Evolutionary conservation across 208 protist genomes (phyloP), one percentile per base, ranked within the genome.

Genomic region (Leishmania braziliensis): DNA sequence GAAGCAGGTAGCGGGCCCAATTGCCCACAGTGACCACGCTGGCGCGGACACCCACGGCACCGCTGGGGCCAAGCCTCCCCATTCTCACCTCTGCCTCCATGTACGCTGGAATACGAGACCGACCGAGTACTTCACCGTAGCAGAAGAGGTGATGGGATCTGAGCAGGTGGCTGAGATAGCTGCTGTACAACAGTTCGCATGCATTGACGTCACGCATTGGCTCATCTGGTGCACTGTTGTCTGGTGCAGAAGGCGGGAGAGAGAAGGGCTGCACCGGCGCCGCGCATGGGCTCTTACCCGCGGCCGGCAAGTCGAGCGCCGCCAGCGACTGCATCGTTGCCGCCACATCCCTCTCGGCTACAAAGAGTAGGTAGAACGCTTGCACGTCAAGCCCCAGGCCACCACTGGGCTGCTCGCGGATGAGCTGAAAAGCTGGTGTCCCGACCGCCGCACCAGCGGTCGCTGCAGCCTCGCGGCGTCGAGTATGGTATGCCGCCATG

Each of bases 401-500:
- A 36, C 72, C 68, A 16, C 66, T 29, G 12, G 70, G 76, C 62
- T 68, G 36, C 70, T 81, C 79, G 12, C 39, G 70, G 3, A 87
- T 3, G 20, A 83, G 68, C 43, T 80, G 75, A n/a, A 81, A 81
- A 4, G 33, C 12, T 3, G 66, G 18, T 3, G 33, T 43, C 12
- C 43, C 65, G 9, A 46, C 10, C 3, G 69, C 72, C 43, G 74
- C 33, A 14, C 1, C 46, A 26, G 33, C 73, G 39, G n/a, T 18
- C n/a, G 39, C 53, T 56, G 60, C 16, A 23, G 36, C 26, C 36
- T 71, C 66, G 36, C 66, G 66, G 9, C 66, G 66, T 48, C 66
- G 66, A 71, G 65, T n/a, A 60, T 81, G 72, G 83, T 98, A 98
- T 33, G 72, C 63, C 43, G 90, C 84, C 48, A 96, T 80, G 50